Evolutionary conservation across 2,329 filamentous ascomycete species (phyloP).

Genomic region (Fusarium armeniacum): DNA sequence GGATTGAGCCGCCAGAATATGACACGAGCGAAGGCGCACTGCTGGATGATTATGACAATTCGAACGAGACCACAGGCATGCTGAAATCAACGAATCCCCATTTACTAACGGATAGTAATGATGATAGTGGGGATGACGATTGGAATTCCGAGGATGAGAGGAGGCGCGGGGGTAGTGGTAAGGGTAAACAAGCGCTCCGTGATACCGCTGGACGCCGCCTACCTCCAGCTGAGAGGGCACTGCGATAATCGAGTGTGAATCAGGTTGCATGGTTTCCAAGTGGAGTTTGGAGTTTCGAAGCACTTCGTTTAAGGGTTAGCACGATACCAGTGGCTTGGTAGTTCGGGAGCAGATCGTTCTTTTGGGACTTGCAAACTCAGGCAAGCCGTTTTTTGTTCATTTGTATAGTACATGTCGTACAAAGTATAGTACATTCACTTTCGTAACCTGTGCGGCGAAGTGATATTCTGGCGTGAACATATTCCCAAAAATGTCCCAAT

Average conservation of each 20-base stretch:
- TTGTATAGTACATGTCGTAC: conserved; percentile 55
- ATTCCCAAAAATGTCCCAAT: conserved; percentile 26
- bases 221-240: conserved; percentile 67
- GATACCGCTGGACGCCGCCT: conserved; percentile 66
- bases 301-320: conserved; percentile 36
- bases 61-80: conserved; percentile 71
- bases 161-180: conserved; percentile 57
- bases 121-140: conserved; percentile 52
- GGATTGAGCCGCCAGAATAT: conserved; percentile 83
- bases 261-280: conserved; percentile 5
- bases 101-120: conserved; percentile 50
- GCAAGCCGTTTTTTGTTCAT: conserved; percentile 43
- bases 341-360: conserved; percentile 41
- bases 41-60: conserved; percentile 68
- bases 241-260: conserved; percentile 48
- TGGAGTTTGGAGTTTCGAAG: conserved; percentile 47
- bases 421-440: conserved; percentile 55
- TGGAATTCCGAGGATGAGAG: conserved; percentile 64
- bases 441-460: conserved; percentile 27
- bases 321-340: conserved; percentile 49
- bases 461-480: conserved; percentile 26
- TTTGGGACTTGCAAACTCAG: conserved; percentile 30
- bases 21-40: conserved; percentile 79
- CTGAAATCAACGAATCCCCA: conserved; percentile 59
- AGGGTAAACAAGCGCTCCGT: conserved; percentile 61